A percentile compares a stretch with the other conserved stretches of the same genome.
These are phyloP conservation scores for Ochetophila trinervis DNA, from an alignment of 306 rosid species.

Conservation along the genomic window DNA sequence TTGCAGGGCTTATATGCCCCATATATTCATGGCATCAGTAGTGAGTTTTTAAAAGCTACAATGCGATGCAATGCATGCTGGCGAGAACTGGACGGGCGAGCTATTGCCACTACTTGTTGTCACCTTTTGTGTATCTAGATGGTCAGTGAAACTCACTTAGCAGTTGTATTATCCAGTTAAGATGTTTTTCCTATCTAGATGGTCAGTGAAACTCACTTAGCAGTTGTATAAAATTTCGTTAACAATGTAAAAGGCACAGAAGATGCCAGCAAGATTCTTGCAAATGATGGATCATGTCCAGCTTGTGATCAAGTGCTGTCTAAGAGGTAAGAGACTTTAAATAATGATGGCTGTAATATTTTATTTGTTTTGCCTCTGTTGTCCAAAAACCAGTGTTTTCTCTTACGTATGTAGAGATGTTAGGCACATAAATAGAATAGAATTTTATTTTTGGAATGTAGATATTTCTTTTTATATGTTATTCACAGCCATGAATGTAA, in stretches of 20 bases:
- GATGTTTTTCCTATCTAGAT: slow-evolving; percentile 1
- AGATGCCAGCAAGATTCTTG: slow-evolving; percentile 88
- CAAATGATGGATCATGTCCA: slow-evolving; percentile 93
- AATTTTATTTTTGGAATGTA: no score
- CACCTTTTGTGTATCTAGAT: slow-evolving; percentile 85
- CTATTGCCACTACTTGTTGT: slow-evolving; percentile 88
- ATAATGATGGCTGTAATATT: slow-evolving; percentile 7
- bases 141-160: slow-evolving; percentile 8
- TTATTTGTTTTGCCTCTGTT: slow-evolving; percentile 1
- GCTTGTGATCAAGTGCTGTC: slow-evolving; percentile 97
- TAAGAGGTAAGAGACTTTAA: slow-evolving; percentile 57
- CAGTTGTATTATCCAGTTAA: background rate
- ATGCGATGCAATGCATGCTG: slow-evolving; percentile 99
- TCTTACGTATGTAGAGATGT: background rate
- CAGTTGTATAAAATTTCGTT: slow-evolving; percentile 38
- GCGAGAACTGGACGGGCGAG: slow-evolving; percentile 95
- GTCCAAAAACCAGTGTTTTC: background rate
- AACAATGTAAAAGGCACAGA: slow-evolving; percentile 69
- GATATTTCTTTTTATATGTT: no score
- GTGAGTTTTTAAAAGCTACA: slow-evolving; percentile 38
- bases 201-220: slow-evolving; percentile 8
- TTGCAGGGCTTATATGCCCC: slow-evolving; percentile 37
- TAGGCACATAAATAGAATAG: slow-evolving; percentile 4
- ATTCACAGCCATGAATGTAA: no score
- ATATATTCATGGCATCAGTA: slow-evolving; percentile 35